Evolutionary conservation across 1,139 yeast species (phyloP).

Genomic region (Zygoascus meyerae): DNA sequence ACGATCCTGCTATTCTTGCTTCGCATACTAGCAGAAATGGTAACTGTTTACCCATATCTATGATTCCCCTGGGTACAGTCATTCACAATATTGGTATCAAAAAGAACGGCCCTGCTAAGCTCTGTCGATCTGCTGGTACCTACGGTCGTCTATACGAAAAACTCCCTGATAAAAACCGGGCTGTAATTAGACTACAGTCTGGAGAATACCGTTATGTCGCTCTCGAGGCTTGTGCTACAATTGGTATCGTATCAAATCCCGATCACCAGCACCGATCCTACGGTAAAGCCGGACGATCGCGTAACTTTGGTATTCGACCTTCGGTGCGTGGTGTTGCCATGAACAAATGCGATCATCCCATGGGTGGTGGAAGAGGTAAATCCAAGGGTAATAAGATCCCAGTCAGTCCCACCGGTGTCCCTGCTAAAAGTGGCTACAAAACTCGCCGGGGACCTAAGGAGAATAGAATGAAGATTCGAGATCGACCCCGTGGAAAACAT

Average conservation of each 20-base stretch:
- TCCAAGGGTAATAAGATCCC: slow-evolving; percentile 92
- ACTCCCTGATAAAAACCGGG: slow-evolving; percentile 62
- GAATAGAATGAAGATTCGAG: slow-evolving; percentile 79
- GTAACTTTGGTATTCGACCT: slow-evolving; percentile 93
- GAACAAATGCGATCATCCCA: slow-evolving; percentile 98
- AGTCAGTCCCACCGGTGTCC: slow-evolving; percentile 94
- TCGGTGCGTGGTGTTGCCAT: slow-evolving; percentile 97
- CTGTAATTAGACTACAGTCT: slow-evolving; percentile 74
- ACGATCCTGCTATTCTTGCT: slow-evolving; percentile 87
- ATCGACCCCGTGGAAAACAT: slow-evolving; percentile 39
- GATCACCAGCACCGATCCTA: slow-evolving; percentile 85
- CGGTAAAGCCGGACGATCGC: slow-evolving; percentile 96
- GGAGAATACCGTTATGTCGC: slow-evolving; percentile 93
- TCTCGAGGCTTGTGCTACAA: slow-evolving; percentile 83
- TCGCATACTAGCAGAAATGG: slow-evolving; percentile 89
- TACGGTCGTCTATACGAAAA: slow-evolving; percentile 86
- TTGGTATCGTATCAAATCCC: slow-evolving; percentile 91
- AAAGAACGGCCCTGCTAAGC: slow-evolving; percentile 75
- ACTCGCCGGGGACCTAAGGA: slow-evolving; percentile 86
- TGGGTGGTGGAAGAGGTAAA: slow-evolving; percentile 99
- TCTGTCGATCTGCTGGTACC: slow-evolving; percentile 92
- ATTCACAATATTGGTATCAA: slow-evolving; percentile 83
- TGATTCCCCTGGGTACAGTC: slow-evolving; percentile 92
- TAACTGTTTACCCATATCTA: slow-evolving; percentile 82
- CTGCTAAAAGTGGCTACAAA: slow-evolving; percentile 87